Evolutionary conservation across 2,329 filamentous ascomycete species (phyloP).

Genomic region (Septoria linicola): DNA sequence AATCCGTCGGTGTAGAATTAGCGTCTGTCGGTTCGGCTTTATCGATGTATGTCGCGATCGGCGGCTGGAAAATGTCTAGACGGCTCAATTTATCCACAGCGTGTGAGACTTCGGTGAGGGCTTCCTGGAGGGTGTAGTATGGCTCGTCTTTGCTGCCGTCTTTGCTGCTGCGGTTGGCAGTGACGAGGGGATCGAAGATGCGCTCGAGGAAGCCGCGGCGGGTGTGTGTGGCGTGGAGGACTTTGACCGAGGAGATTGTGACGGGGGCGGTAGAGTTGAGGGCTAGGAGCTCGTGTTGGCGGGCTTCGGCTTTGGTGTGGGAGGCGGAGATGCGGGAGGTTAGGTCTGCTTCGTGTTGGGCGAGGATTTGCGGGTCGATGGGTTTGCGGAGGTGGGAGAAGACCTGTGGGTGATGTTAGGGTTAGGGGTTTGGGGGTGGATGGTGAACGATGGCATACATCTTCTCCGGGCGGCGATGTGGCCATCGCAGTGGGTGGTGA

Average conservation of each 20-base stretch:
- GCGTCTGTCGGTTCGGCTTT: slow-evolving; percentile 68
- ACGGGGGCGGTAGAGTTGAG: slow-evolving; percentile 85
- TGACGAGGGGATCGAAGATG: slow-evolving; percentile 74
- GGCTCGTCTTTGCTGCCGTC: slow-evolving; percentile 22
- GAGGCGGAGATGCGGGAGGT: slow-evolving; percentile 59
- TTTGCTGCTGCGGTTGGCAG: slow-evolving; percentile 50
- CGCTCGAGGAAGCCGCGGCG: slow-evolving; percentile 78
- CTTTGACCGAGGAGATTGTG: slow-evolving; percentile 78
- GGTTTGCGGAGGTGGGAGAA: slow-evolving; percentile 60
- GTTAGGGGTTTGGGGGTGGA: background rate
- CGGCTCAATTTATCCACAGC: slow-evolving; percentile 72
- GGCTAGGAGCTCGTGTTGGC: slow-evolving; percentile 68
- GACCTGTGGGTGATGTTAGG: slow-evolving; percentile 46
- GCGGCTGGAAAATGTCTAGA: slow-evolving; percentile 84
- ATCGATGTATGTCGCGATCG: slow-evolving; percentile 79
- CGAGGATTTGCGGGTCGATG: slow-evolving; percentile 58
- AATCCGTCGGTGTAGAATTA: slow-evolving; percentile 69
- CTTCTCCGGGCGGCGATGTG: slow-evolving; percentile 12
- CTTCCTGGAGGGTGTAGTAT: slow-evolving; percentile 75
- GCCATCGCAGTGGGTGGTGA: slow-evolving; percentile 9
- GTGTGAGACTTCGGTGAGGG: slow-evolving; percentile 68
- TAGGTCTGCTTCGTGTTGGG: slow-evolving; percentile 60
- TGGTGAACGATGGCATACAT: background rate
- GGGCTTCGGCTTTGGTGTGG: slow-evolving; percentile 61
- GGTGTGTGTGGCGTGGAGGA: slow-evolving; percentile 82